Evolutionary conservation across 1,139 yeast species (phyloP).

Genomic region (Diutina pseudorugosa): DNA sequence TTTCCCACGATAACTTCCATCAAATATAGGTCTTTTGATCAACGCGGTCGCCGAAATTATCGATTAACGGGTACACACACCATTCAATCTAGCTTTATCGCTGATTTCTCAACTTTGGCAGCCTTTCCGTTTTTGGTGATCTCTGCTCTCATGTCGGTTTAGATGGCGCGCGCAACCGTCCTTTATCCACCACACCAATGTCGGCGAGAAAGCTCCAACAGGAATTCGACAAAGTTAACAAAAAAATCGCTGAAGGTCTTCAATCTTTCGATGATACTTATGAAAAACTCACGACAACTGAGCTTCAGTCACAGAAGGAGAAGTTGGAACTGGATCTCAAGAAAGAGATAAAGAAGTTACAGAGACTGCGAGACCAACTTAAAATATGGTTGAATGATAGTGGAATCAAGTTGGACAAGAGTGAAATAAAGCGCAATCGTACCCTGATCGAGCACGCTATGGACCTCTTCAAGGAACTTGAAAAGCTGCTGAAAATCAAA

Average conservation of each 20-base stretch:
- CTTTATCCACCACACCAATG: constrained; percentile 14
- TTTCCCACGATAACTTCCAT: too few species aligned
- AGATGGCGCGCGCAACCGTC: neutral
- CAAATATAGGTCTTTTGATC: too few species aligned
- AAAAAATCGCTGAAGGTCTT: constrained; percentile 90
- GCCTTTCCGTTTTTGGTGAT: too few species aligned
- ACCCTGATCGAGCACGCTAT: constrained; percentile 66
- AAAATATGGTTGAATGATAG: constrained; percentile 49
- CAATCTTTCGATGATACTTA: constrained; percentile 77
- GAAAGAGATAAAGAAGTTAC: constrained; percentile 11
- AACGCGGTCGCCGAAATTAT: too few species aligned
- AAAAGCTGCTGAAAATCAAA: constrained; percentile 88
- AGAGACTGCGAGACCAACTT: constrained; percentile 11
- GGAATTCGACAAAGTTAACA: constrained; percentile 93
- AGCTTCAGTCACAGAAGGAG: constrained; percentile 44
- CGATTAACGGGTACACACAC: too few species aligned
- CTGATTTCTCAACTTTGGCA: neutral
- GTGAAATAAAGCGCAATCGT: constrained; percentile 62
- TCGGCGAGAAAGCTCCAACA: constrained; percentile 38
- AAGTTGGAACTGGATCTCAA: constrained; percentile 10
- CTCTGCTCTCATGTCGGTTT: neutral
- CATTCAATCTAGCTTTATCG: too few species aligned
- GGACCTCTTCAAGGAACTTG: constrained; percentile 95
- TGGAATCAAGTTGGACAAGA: constrained; percentile 84
- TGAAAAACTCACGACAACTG: constrained; percentile 74